Conservation (phyloP, 2,329 filamentous ascomycete genomes). For the Epichloe hybrida region DNA sequence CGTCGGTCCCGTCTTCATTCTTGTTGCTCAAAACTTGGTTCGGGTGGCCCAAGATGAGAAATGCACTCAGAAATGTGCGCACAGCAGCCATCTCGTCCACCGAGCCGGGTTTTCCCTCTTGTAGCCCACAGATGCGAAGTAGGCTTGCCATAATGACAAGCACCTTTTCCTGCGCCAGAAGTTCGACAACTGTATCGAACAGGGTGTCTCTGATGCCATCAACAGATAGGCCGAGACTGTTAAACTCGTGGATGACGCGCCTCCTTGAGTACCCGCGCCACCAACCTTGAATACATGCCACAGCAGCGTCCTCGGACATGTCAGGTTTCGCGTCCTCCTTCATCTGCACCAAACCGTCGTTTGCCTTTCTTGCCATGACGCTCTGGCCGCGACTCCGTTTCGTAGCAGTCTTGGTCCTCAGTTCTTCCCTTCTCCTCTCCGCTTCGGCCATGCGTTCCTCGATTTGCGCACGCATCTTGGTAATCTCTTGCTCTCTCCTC, state of each 20-base stretch:
- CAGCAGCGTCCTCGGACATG: conserved; percentile 49
- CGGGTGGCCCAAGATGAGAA: conserved; percentile 67
- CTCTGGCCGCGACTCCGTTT: conserved; percentile 42
- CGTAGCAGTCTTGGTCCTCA: conserved; percentile 40
- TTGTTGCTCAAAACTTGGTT: conserved; percentile 66
- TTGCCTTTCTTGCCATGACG: conserved; percentile 34
- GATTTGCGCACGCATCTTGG: conserved; percentile 58
- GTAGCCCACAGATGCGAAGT: conserved; percentile 55
- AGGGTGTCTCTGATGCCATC: conserved; percentile 55
- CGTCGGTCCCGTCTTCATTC: conserved; percentile 38
- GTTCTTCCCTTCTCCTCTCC: conserved; percentile 54
- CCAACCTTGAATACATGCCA: conserved; percentile 51
- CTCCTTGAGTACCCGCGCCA: conserved; percentile 50
- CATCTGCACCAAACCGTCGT: conserved; percentile 33
- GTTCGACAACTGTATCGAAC: conserved; percentile 60
- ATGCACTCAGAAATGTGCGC: conserved; percentile 66
- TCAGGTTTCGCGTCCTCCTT: conserved; percentile 31
- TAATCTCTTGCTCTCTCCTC: conserved; percentile 61
- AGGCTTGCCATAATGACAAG: conserved; percentile 52
- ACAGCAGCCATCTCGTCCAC: conserved; percentile 57
- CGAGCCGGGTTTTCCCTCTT: conserved; percentile 48
- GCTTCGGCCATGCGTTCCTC: conserved; percentile 70
- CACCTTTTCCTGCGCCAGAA: conserved; percentile 54
- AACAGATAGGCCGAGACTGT: conserved; percentile 52
- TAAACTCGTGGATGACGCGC: conserved; percentile 51